Evolutionary conservation across 805 yeast species (phyloP), one percentile per base, ranked within the genome.

Genomic region (Maudiozyma bulderi): DNA sequence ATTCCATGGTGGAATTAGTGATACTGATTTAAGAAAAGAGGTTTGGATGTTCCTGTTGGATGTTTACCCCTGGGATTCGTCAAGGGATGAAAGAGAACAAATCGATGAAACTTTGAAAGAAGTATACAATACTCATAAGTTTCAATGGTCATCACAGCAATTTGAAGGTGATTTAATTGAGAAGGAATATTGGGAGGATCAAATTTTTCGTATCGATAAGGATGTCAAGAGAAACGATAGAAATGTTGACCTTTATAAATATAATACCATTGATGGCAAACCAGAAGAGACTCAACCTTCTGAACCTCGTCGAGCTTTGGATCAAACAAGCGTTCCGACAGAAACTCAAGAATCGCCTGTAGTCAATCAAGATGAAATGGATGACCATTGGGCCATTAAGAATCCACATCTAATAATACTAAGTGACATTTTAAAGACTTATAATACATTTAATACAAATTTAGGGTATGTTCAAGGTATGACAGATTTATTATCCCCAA

Each of bases 391-490:
- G 46, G 77, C 79, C 30, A 81, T 95, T 45, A 73, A 66, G 41
- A 93, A 93, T 62, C 82, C 86, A 9, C 89, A 93, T 65, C 70
- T 93, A 50, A 73, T 78, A 52, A 75, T 70, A 46, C 68, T 93
- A 69, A 76, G 87, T 56, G 89, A 85, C 57, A 84, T 93, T 52
- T 72, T 93, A 39, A 73, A 89, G 49, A 86, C 97, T 0, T 91
- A 84, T 60, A 91, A 93, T 64, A 89, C 86, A 65, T 76, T 82
- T 63, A 90, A 93, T 64, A 73, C 71, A 43, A 84, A 88, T 56
- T 68, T 93, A 56, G 99, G 99, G 0, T 93, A 93, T 60, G 96
- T 93, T 15, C 99, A 93, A 69, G 99, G 99, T 1, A 93, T 93
- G 99, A 81, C 93, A 8, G 99, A 93, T 65, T 70, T 93, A 46